Conservation (phyloP, 768 basidiomycete genomes). For the Termitomyces sp. region DNA sequence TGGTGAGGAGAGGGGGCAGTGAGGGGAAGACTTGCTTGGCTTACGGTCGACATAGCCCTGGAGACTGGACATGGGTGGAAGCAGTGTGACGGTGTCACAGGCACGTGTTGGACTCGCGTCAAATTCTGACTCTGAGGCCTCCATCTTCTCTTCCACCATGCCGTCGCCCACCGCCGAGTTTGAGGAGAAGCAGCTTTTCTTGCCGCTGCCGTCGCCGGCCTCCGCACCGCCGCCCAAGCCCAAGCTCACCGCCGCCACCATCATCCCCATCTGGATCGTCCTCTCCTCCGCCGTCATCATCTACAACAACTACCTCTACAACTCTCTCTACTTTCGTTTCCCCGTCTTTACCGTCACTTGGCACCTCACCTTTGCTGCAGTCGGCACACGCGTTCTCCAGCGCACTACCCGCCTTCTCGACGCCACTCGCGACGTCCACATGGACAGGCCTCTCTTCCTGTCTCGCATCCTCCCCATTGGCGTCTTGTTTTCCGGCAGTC, state of each 20-base stretch:
- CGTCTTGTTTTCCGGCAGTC: constrained; percentile 86
- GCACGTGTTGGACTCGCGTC: neutral
- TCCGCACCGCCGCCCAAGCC: constrained; percentile 33
- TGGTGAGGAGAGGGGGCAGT: neutral
- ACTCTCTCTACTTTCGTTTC: constrained; percentile 77
- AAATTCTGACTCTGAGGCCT: too few relatives aligned
- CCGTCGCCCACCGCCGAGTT: constrained; percentile 8
- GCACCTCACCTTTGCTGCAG: constrained; percentile 73
- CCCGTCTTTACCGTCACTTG: constrained; percentile 93
- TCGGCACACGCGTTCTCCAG: constrained; percentile 84
- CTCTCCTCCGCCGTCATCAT: constrained; percentile 90
- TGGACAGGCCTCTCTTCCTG: constrained; percentile 76
- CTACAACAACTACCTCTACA: constrained; percentile 93
- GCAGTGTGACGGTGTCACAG: too few relatives aligned
- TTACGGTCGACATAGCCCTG: constrained; percentile 89
- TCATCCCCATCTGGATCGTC: constrained; percentile 92
- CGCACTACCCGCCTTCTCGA: constrained; percentile 81
- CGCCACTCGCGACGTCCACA: constrained; percentile 71
- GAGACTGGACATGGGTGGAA: constrained; percentile 73
- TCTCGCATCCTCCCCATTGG: constrained; percentile 92
- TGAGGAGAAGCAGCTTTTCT: constrained; percentile 1
- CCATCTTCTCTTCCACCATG: too few relatives aligned
- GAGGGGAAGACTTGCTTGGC: constrained; percentile 22
- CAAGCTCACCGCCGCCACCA: constrained; percentile 57
- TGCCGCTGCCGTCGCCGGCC: constrained; percentile 23